These are phyloP conservation scores for Metarhizium guizhouense DNA, from an alignment of 2,329 filamentous ascomycete genomes.

Conservation along the genomic window DNA sequence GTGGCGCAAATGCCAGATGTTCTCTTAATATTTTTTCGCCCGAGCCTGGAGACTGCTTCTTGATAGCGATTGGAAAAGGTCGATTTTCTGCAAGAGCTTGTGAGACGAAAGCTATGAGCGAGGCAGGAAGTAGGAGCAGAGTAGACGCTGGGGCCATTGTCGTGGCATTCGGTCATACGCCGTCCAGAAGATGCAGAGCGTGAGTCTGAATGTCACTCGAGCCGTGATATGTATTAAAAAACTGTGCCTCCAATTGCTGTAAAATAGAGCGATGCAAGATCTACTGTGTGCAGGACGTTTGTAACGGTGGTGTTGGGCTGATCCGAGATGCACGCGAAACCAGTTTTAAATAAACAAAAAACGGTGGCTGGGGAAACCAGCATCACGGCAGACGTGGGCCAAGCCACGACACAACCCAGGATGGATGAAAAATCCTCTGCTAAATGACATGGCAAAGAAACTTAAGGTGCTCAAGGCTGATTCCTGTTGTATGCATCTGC, in stretches of 20 bases:
- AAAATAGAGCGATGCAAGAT: background rate
- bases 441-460: too few relatives aligned
- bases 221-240: background rate
- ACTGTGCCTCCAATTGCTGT: background rate
- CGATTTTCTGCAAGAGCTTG: conserved; percentile 24
- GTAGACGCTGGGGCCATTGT: conserved; percentile 3
- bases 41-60: conserved; percentile 62
- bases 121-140: conserved; percentile 4
- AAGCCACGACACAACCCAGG: background rate
- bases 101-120: conserved; percentile 17
- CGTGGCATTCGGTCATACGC: background rate
- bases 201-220: background rate
- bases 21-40: conserved; percentile 67
- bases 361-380: background rate
- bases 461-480: too few relatives aligned
- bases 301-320: too few relatives aligned
- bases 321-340: too few relatives aligned
- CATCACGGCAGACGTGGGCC: background rate
- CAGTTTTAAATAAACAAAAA: too few relatives aligned
- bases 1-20: conserved; percentile 45
- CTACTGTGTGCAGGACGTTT: background rate
- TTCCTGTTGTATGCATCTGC: too few relatives aligned
- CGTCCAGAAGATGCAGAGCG: background rate
- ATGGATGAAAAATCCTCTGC: too few relatives aligned
- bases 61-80: conserved; percentile 49